Evolutionary conservation across 192 early-diverging fungal genomes (phyloP), one percentile per base, ranked within the genome.

Genomic region (Polychytrium aggregatum): DNA sequence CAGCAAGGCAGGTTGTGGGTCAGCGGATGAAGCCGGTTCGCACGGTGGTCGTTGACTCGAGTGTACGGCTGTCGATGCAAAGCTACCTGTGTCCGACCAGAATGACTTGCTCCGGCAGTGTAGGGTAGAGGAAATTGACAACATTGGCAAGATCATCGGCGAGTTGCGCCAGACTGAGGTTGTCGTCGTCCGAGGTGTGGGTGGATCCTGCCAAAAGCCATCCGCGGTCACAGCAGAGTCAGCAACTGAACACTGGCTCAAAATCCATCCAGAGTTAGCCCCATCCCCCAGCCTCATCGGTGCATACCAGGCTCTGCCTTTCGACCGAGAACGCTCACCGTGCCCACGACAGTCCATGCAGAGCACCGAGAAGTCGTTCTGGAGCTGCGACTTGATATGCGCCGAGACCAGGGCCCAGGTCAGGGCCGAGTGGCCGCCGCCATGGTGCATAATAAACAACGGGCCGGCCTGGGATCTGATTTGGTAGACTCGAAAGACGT

Each of bases 21-120:
- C 16, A 11, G 40, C 42, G 26, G 1, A 20, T 14, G 10, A 50
- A 53, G 26, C 14, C 18, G 37, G n/a, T n/a, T n/a, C n/a, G n/a
- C n/a, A n/a, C n/a, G n/a, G n/a, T n/a, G n/a, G n/a, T n/a, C n/a
- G n/a, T n/a, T n/a, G n/a, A n/a, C n/a, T n/a, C n/a, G n/a, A n/a
- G n/a, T n/a, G n/a, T n/a, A n/a, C n/a, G n/a, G n/a, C n/a, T n/a
- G n/a, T n/a, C n/a, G n/a, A n/a, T n/a, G n/a, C n/a, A n/a, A n/a
- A n/a, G n/a, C n/a, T 37, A 60, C 57, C 66, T 68, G 48, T 70
- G 68, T 10, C 68, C 68, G 7, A 70, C 56, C 20, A 70, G 50
- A 14, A 70, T 46, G 13, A 70, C 36, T 11, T 65, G 43, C 28
- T 31, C 16, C 20, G 27, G 43, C 20, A 35, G 24, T 14, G 13